Percentiles rank a stretch among this genome's conserved stretches.
Conservation (phyloP, 2,329 filamentous ascomycete species). For the Pseudogymnoascus sp. region DNA sequence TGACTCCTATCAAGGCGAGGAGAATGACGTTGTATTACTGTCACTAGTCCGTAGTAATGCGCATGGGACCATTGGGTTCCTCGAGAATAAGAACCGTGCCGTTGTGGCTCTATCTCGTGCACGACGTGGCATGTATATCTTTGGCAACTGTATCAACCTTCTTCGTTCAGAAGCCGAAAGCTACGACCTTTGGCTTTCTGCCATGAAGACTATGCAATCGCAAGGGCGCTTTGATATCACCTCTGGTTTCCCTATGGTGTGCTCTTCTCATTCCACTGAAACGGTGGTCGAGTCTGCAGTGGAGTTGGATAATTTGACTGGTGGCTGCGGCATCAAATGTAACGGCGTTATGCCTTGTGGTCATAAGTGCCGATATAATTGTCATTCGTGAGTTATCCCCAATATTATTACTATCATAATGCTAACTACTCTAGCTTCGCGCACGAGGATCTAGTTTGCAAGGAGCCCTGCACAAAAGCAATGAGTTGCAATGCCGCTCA, state of each 20-base stretch:
- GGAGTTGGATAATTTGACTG: slow-evolving; percentile 46
- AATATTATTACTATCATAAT: not conserved
- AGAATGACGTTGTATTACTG: slow-evolving; percentile 75
- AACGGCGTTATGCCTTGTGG: slow-evolving; percentile 26
- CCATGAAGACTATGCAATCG: slow-evolving; percentile 35
- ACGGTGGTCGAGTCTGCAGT: slow-evolving; percentile 45
- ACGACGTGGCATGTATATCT: slow-evolving; percentile 72
- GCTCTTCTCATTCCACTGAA: slow-evolving; percentile 48
- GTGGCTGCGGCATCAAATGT: slow-evolving; percentile 46
- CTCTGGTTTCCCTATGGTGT: slow-evolving; percentile 54
- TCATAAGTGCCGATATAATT: slow-evolving; percentile 24
- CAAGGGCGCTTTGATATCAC: slow-evolving; percentile 29
- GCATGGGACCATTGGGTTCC: slow-evolving; percentile 59
- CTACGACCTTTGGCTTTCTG: slow-evolving; percentile 24
- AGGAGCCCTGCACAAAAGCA: slow-evolving; percentile 17
- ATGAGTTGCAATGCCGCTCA: slow-evolving; percentile 16
- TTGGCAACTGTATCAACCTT: slow-evolving; percentile 61
- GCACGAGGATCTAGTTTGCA: slow-evolving; percentile 22
- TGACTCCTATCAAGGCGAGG: slow-evolving; percentile 85
- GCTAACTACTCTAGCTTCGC: slow-evolving; percentile 13
- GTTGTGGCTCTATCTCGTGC: slow-evolving; percentile 62
- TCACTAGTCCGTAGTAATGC: slow-evolving; percentile 70
- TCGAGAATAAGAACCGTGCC: slow-evolving; percentile 53
- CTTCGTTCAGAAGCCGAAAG: slow-evolving; percentile 17
- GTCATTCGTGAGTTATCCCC: slow-evolving; percentile 21